Evolutionary conservation across 331 rosid species (phyloP), one percentile per base, ranked within the genome.

Genomic region (Stylosanthes scabra): DNA sequence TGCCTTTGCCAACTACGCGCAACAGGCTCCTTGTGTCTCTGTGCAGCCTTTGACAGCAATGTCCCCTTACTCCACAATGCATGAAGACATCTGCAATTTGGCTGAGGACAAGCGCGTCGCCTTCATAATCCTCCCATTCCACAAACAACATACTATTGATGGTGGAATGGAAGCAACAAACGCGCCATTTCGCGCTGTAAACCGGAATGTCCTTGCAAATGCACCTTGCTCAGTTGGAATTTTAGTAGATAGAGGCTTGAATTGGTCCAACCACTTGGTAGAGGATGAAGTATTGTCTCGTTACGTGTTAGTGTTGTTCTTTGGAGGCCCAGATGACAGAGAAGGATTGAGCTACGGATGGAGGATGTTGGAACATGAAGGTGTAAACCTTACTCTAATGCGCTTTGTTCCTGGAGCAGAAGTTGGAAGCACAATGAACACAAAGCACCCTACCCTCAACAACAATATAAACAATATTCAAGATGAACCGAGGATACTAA

Each of bases 21-120:
- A 88, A 8, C 84, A 84, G 0, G 85, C 86, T 0, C 68, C 63
- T 1, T 57, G 76, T 27, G 87, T 90, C 44, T 75, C 97, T 0
- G 83, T 91, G 12, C 93, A 88, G 15, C 97, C 97, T 0, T 78
- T 91, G n/a, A 90, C 97, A 0, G 92, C 92, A 34, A 63, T 95
- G 27, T 95, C 99, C 12, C 97, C 99, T 1, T 91, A 90, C 84
- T 86, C 97, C 20, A 91, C 96, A 5, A 95, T 95, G 97, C 97
- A 91, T 20, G 97, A 91, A 69, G 97, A 90, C 68, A 81, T 95
- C 16, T 83, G 93, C 85, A 82, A 71, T 61, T 57, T 95, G 74
- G 97, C 97, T 0, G 92, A 88, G 13, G 97, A 91, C 70, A 91
- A 94, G 62, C 89, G 97, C 0, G 97, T 86, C 0, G 88, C 97